Evolutionary conservation across 257 asterid genomes (phyloP).

Genomic region (Anisodus acutangulus): DNA sequence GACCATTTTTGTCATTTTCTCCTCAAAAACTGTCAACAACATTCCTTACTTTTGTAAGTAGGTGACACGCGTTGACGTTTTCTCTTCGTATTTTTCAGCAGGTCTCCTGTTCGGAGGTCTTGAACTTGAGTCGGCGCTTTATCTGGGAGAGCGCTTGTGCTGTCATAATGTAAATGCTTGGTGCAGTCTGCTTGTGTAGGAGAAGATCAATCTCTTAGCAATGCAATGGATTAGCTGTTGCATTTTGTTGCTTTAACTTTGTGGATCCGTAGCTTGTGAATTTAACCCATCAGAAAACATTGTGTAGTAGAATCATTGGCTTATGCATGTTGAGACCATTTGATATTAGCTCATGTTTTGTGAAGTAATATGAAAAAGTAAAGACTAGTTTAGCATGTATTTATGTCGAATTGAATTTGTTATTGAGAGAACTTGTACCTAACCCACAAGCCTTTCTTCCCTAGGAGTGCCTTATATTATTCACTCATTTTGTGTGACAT

Average conservation of each 20-base stretch:
- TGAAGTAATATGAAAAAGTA: not conserved
- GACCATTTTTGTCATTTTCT: too few species aligned
- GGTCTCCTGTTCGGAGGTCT: slow-evolving; percentile 65
- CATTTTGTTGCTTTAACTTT: not conserved
- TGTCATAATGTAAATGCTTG: slow-evolving; percentile 28
- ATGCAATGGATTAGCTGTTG: slow-evolving; percentile 24
- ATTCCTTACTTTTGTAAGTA: not conserved
- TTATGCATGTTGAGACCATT: not conserved
- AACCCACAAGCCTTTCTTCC: too few species aligned
- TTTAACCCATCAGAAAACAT: slow-evolving; percentile 4
- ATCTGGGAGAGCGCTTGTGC: not conserved
- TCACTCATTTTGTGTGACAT: too few species aligned
- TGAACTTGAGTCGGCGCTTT: slow-evolving; percentile 37
- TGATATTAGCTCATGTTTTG: not conserved
- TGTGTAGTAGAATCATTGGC: not conserved
- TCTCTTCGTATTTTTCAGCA: slow-evolving; percentile 41
- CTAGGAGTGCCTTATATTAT: too few species aligned
- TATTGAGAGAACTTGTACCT: too few species aligned
- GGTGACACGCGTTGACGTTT: not conserved
- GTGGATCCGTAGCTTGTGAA: not conserved
- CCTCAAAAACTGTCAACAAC: too few species aligned
- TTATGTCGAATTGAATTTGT: too few species aligned
- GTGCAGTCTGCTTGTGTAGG: slow-evolving; percentile 10
- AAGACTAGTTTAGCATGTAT: too few species aligned
- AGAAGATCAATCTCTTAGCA: not conserved